Percentiles rank a stretch among this genome's conserved stretches.
These are phyloP conservation scores for Ascoidea tarda DNA, from an alignment of 805 yeast genomes.

Conservation along the genomic window DNA sequence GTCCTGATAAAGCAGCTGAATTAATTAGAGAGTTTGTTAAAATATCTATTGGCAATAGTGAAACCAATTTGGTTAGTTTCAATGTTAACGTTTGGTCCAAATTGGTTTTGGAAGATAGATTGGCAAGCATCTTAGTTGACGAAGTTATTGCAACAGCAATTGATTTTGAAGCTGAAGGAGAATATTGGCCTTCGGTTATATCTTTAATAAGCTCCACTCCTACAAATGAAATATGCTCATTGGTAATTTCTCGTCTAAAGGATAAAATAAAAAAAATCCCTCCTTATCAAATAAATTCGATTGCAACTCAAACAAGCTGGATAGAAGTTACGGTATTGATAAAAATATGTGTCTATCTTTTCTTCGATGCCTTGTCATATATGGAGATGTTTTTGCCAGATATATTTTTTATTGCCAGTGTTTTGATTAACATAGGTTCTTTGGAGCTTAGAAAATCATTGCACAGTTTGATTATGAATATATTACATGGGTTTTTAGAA, in stretches of 20 bases:
- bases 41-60: constrained; percentile 22
- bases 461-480: constrained; percentile 31
- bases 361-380: constrained; percentile 35
- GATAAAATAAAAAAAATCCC: constrained; percentile 23
- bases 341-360: constrained; percentile 30
- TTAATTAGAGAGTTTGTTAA: constrained; percentile 34
- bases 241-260: constrained; percentile 29
- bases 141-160: constrained; percentile 42
- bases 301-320: constrained; percentile 26
- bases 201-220: constrained; percentile 32
- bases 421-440: constrained; percentile 15
- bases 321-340: constrained; percentile 39
- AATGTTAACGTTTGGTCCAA: constrained; percentile 36
- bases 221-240: constrained; percentile 39
- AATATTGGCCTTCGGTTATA: constrained; percentile 36
- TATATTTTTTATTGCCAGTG: constrained; percentile 33
- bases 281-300: constrained; percentile 13
- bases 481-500: constrained; percentile 36
- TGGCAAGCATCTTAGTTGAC: constrained; percentile 31
- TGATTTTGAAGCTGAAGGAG: constrained; percentile 38
- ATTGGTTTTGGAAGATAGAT: constrained; percentile 29
- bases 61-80: constrained; percentile 25
- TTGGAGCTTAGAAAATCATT: constrained; percentile 28
- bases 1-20: constrained; percentile 32
- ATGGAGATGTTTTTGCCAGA: constrained; percentile 37